Evolutionary conservation across 2,329 filamentous ascomycete species (phyloP), one percentile per base, ranked within the genome.

Genomic region (Diatrype stigma): DNA sequence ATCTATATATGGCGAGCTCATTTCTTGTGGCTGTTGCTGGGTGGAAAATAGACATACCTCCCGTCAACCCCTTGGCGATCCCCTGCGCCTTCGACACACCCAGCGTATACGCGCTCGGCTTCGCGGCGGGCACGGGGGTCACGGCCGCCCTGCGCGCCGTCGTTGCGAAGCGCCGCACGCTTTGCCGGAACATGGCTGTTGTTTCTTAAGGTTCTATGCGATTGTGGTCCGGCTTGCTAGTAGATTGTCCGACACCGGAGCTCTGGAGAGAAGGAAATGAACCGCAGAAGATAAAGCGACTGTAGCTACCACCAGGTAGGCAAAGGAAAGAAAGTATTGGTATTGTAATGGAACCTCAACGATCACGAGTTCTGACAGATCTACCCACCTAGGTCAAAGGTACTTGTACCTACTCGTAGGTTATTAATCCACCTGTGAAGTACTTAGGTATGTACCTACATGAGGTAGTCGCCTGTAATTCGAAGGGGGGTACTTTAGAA

Each of bases 21-120:
- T n/a, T n/a, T n/a, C n/a, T n/a, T n/a, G n/a, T n/a, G n/a, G n/a
- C n/a, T n/a, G n/a, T n/a, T n/a, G n/a, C n/a, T n/a, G n/a, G n/a
- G n/a, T n/a, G 26, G 10, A 30, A 10, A 30, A 10, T 30, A 30
- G 54, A 54, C 73, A 55, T 80, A 94, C 90, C 91, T 76, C 89
- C 90, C 49, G 90, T 85, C 60, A 96, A 79, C 45, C 90, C 86
- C 67, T 86, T 81, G 46, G 89, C 85, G 52, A 90, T 73, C 51
- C 89, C 87, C 69, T 96, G 91, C 28, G 89, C 89, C 65, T 84
- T 84, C 40, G 90, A 90, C 52, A 96, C 84, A 56, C 80, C 80
- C 54, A 93, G 75, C 26, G 84, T 84, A 64, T 89, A 83, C 44
- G 80, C 64, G 68, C 76, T 74, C 37, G 78, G 76, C 42, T 68